Evolutionary conservation across 257 asterid species (phyloP).

Genomic region (Anisodus acutangulus): DNA sequence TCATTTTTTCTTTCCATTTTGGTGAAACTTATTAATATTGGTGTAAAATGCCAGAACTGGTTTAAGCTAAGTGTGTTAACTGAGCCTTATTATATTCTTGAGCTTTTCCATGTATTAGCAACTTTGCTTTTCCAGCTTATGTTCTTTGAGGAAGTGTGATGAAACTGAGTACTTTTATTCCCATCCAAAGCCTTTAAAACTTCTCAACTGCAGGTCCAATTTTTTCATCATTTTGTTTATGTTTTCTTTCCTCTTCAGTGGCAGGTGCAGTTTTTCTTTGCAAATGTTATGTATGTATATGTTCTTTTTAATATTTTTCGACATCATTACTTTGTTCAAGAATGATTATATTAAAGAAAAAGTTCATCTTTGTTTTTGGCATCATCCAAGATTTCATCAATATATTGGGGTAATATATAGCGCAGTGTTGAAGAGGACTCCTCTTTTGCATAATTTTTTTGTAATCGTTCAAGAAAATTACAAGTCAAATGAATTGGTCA

Average conservation of each 20-base stretch:
- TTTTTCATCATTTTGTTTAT: neutral
- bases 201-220: neutral
- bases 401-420: neutral
- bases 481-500: neutral
- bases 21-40: constrained; percentile 38
- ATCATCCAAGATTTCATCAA: neutral
- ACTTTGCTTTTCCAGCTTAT: neutral
- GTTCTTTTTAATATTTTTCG: neutral
- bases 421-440: neutral
- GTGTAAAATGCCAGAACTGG: neutral
- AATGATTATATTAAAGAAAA: neutral
- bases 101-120: constrained; percentile 20
- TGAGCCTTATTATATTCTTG: constrained; percentile 13
- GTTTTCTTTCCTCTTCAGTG: neutral
- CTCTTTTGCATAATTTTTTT: neutral
- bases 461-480: neutral
- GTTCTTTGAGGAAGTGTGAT: neutral
- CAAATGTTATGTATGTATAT: constrained; percentile 16
- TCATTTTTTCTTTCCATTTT: constrained; percentile 34
- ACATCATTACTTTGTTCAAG: constrained; percentile 11
- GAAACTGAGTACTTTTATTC: neutral
- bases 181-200: neutral
- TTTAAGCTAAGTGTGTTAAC: neutral
- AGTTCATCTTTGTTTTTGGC: neutral
- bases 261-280: constrained; percentile 33